Percentiles rank a stretch among this genome's conserved stretches.
These are phyloP conservation scores for Tetracladium marchalianum DNA, from an alignment of 495 filamentous ascomycete genomes.

Conservation along the genomic window DNA sequence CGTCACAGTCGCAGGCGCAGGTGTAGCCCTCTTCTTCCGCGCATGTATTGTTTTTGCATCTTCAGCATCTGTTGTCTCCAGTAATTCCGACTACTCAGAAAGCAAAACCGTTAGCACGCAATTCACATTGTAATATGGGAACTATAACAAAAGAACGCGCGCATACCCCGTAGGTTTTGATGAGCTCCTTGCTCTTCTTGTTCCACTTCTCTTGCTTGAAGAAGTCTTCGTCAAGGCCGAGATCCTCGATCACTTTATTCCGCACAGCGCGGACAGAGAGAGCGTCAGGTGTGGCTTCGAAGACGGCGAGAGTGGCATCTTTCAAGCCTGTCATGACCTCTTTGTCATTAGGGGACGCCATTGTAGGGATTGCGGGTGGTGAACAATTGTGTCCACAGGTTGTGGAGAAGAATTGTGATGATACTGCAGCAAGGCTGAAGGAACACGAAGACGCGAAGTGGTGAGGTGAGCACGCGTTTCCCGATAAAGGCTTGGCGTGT, in stretches of 20 bases:
- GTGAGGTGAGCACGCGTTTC: no score
- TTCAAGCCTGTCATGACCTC: constrained; percentile 28
- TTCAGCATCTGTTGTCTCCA: constrained; percentile 11
- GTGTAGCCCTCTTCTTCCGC: constrained; percentile 10
- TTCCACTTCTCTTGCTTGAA: constrained; percentile 70
- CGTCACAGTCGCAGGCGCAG: background rate
- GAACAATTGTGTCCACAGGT: no score
- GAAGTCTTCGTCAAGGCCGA: constrained; percentile 58
- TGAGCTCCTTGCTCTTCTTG: constrained; percentile 61
- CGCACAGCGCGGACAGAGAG: constrained; percentile 72
- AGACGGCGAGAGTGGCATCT: constrained; percentile 46
- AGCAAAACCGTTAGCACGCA: background rate
- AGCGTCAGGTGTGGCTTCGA: constrained; percentile 43
- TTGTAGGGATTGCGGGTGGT: background rate
- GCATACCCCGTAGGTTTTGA: constrained; percentile 62
- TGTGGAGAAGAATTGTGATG: background rate
- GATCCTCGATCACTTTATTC: constrained; percentile 50
- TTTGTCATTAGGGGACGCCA: constrained; percentile 7
- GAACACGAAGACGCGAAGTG: no score
- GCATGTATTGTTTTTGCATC: constrained; percentile 1
- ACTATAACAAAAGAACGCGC: background rate
- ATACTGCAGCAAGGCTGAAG: background rate
- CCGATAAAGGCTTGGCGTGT: no score
- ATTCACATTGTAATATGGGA: background rate
- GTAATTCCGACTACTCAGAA: constrained; percentile 6